A percentile compares a stretch with the other conserved stretches of the same genome.
Evolutionary conservation across 2,329 filamentous ascomycete genomes (phyloP).

Genomic region (Clonostachys chloroleuca): DNA sequence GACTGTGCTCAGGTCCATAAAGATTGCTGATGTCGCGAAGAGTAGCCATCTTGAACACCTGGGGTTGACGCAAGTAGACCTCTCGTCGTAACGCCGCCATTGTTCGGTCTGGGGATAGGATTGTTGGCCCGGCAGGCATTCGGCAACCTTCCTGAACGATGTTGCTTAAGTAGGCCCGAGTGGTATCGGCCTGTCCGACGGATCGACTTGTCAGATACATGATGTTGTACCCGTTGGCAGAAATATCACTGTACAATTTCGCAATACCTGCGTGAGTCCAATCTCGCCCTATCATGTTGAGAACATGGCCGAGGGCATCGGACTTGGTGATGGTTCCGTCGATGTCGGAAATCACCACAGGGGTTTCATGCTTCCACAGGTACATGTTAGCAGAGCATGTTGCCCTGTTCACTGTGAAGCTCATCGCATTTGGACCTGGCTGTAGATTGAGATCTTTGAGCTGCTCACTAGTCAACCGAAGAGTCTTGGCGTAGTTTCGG

Average conservation of each 20-base stretch:
- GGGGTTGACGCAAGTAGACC: conserved; percentile 91
- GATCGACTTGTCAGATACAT: conserved; percentile 95
- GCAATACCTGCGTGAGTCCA: conserved; percentile 98
- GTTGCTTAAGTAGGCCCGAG: conserved; percentile 82
- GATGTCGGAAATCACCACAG: conserved; percentile 97
- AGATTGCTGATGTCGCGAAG: conserved; percentile 88
- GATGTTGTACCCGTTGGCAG: conserved; percentile 95
- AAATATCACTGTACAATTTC: conserved; percentile 95
- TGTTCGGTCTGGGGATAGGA: conserved; percentile 90
- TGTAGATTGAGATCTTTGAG: conserved; percentile 80
- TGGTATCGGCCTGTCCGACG: conserved; percentile 89
- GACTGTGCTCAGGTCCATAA: conserved; percentile 71
- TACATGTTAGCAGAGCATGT: conserved; percentile 93
- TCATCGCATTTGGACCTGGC: conserved; percentile 86
- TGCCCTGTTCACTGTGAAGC: conserved; percentile 92
- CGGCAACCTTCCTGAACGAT: conserved; percentile 84
- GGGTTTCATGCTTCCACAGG: conserved; percentile 85
- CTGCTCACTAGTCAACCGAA: conserved; percentile 92
- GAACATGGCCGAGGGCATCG: conserved; percentile 86
- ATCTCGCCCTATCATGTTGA: conserved; percentile 95
- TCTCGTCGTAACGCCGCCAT: conserved; percentile 90
- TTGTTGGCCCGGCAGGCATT: conserved; percentile 86
- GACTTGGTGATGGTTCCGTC: conserved; percentile 99
- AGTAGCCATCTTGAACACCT: conserved; percentile 99
- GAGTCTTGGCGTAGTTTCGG: conserved; percentile 92